These are phyloP conservation scores for Nannizzia gypsea DNA, from an alignment of 2,329 filamentous ascomycete genomes.

Conservation along the genomic window DNA sequence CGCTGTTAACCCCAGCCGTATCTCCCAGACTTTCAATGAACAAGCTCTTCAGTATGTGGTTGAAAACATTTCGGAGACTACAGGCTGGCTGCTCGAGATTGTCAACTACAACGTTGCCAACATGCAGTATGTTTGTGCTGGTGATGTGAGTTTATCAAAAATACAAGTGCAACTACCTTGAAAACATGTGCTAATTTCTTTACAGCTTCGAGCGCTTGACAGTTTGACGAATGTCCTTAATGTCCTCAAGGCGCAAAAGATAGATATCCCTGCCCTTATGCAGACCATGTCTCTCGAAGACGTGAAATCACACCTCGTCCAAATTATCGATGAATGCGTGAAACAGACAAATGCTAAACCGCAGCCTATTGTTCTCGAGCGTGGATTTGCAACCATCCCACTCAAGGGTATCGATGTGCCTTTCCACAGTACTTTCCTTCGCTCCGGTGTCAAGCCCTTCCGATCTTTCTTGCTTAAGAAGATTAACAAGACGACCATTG, in stretches of 20 bases:
- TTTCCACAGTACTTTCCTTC: conserved; percentile 97
- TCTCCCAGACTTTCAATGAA: conserved; percentile 98
- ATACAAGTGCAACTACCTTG: not conserved
- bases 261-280: conserved; percentile 90
- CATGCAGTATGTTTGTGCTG: conserved; percentile 58
- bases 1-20: conserved; percentile 94
- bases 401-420: conserved; percentile 96
- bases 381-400: conserved; percentile 93
- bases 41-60: conserved; percentile 94
- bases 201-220: conserved; percentile 50
- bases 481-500: conserved; percentile 98
- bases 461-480: conserved; percentile 97
- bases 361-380: conserved; percentile 74
- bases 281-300: conserved; percentile 76
- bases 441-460: conserved; percentile 98
- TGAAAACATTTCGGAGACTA: conserved; percentile 85
- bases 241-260: conserved; percentile 91
- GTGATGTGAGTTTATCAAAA: conserved; percentile 39
- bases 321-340: conserved; percentile 83
- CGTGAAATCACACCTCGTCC: conserved; percentile 75
- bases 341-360: conserved; percentile 83
- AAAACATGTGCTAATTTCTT: conserved; percentile 11
- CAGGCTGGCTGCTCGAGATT: conserved; percentile 92
- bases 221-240: conserved; percentile 71
- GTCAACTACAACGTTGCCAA: conserved; percentile 82